Base-by-base conservation (phyloP, 2,329 filamentous ascomycete genomes). In the Fusarium veterinarium region DNA sequence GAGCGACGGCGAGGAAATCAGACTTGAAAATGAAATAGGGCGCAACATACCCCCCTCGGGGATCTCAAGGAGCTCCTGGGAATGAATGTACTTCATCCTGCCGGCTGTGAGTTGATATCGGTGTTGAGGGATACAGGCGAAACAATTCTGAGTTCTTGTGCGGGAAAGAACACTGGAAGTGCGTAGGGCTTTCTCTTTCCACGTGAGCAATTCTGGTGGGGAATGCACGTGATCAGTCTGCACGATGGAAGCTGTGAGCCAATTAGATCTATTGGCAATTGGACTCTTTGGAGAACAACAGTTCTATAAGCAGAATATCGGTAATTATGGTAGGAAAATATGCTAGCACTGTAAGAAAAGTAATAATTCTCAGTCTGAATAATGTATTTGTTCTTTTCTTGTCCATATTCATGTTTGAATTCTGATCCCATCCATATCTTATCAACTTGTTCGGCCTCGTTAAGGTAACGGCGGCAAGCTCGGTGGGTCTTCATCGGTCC, bases 31-130 rank as follows among this genome's bases (percentile, higher is more conserved):
- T 49, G 62, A 51, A 67, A 70, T 31, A 44, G 63, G 74, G 77
- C 72, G 77, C 76, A 80, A 93, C 94, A 88, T 92, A 97, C 95
- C 95, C 90, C 95, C 94, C 86, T 98, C 94, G 83, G 97, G 96
- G 87, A 99, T 94, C 83, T 92, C 91, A 88, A 99, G 90, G 88
- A 91, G 90, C 92, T 99, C 95, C 89, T 95, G 90, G 84, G 94
- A 97, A 91, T 98, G 95, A 89, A 99, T 97, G 94, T 98, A 98
- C 91, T 93, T 97, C 96, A 98, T 98, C 88, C 93, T 98, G 93
- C 88, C 87, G 86, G 84, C 84, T 81, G 83, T 84, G 83, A 82
- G 81, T 81, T 82, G 81, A 83, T 84, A 83, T 81, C 80, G 82
- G 77, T 77, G 80, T 81, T 81, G 81, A 83, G 81, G 81, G 81